These are phyloP conservation scores for Fusarium sp. DNA, from an alignment of 2,329 filamentous ascomycete genomes.

Conservation along the genomic window DNA sequence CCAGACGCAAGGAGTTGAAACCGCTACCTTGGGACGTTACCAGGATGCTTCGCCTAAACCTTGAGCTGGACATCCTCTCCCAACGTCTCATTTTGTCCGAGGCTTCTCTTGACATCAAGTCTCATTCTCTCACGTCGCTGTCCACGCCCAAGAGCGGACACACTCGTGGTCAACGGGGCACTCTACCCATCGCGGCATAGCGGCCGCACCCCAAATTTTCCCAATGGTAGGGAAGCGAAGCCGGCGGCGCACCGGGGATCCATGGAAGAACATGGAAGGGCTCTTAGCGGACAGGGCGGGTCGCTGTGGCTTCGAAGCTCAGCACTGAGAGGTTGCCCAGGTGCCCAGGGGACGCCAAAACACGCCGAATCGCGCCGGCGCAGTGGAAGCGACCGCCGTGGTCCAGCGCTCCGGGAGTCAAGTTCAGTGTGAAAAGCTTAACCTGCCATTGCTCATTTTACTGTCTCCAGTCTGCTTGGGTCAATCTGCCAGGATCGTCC, in stretches of 20 bases:
- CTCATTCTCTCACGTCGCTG: slow-evolving; percentile 15
- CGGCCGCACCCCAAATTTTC: slow-evolving; percentile 41
- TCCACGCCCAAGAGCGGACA: not conserved
- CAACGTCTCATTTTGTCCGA: slow-evolving; percentile 7
- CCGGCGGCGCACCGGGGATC: slow-evolving; percentile 35
- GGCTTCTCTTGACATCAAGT: slow-evolving; percentile 19
- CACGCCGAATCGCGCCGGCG: slow-evolving; percentile 35
- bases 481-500: slow-evolving; percentile 35
- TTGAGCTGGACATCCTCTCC: slow-evolving; percentile 1
- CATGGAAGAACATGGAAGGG: slow-evolving; percentile 47
- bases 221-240: slow-evolving; percentile 48
- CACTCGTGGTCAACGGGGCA: slow-evolving; percentile 44
- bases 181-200: slow-evolving; percentile 45
- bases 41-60: slow-evolving; percentile 4
- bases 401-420: slow-evolving; percentile 41
- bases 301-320: slow-evolving; percentile 30
- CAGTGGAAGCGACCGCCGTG: slow-evolving; percentile 28
- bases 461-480: slow-evolving; percentile 29
- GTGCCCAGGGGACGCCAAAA: slow-evolving; percentile 22
- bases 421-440: slow-evolving; percentile 40
- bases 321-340: slow-evolving; percentile 27
- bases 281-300: slow-evolving; percentile 34
- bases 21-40: slow-evolving; percentile 1
- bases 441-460: slow-evolving; percentile 42
- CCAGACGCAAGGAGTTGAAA: slow-evolving; percentile 22